Conservation (phyloP, 495 filamentous ascomycete species). For the Penicillium roqueforti region DNA sequence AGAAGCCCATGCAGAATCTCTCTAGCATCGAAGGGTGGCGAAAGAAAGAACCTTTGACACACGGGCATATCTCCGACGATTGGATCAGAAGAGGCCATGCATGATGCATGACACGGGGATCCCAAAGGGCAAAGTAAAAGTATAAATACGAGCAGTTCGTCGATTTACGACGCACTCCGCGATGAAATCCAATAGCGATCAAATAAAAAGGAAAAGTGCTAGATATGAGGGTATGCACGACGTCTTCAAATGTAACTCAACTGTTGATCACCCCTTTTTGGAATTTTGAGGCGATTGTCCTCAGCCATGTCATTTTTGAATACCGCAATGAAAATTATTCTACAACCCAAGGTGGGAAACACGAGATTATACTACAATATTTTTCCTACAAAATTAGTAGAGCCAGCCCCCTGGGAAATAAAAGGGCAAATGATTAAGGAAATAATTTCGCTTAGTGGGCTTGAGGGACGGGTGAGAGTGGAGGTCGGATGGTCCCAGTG, state of each 20-base stretch:
- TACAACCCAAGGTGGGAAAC: too few species aligned
- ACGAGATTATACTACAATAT: too few species aligned
- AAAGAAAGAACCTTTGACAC: neutral
- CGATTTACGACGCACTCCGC: neutral
- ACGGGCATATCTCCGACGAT: neutral
- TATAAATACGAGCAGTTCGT: neutral
- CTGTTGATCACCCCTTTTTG: neutral
- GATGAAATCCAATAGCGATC: neutral
- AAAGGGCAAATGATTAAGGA: too few species aligned
- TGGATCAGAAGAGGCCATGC: neutral
- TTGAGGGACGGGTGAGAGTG: neutral
- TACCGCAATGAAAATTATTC: too few species aligned
- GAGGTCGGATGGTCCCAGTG: neutral
- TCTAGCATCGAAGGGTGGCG: neutral
- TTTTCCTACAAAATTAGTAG: too few species aligned
- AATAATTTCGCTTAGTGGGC: neutral
- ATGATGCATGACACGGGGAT: slow-evolving; percentile 3
- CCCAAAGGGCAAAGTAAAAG: neutral
- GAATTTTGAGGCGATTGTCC: too few species aligned
- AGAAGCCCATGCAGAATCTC: neutral
- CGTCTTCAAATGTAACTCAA: too few species aligned
- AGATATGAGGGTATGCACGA: too few species aligned
- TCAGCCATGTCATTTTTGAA: too few species aligned
- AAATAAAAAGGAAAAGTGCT: neutral
- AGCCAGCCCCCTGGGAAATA: too few species aligned